Percentiles rank a stretch among this genome's conserved stretches.
Conservation (phyloP, 306 rosid genomes). For the Corylus heterophylla region DNA sequence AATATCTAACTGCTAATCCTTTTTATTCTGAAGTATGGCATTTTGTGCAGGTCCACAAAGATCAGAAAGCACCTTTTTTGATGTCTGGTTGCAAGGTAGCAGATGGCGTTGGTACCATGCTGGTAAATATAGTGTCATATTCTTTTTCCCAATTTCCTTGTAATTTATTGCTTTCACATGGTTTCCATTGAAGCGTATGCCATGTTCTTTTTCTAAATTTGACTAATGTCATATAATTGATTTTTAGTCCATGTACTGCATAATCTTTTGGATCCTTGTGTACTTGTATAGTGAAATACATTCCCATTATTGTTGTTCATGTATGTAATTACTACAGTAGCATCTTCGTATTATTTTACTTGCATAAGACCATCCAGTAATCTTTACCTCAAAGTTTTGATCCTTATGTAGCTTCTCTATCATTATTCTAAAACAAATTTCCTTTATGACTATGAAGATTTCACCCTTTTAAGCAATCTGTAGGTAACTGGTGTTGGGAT, state of each 20-base stretch:
- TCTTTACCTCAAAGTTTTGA: background rate
- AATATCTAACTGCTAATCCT: conserved; percentile 20
- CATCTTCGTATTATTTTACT: background rate
- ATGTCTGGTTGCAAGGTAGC: conserved; percentile 99
- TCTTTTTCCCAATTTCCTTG: conserved; percentile 3
- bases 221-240: background rate
- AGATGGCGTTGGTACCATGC: conserved; percentile 93
- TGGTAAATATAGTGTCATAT: conserved; percentile 52
- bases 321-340: background rate
- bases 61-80: conserved; percentile 78
- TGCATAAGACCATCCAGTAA: background rate
- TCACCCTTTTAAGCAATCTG: conserved; percentile 24
- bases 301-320: background rate
- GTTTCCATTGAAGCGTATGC: background rate
- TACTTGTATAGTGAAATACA: background rate
- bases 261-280: background rate
- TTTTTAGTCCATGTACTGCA: background rate
- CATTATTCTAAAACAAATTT: background rate
- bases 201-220: background rate
- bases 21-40: conserved; percentile 36
- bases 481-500: conserved; percentile 98
- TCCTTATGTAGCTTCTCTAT: background rate
- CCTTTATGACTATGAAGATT: background rate
- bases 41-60: conserved; percentile 79
- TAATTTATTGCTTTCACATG: conserved; percentile 1